A percentile compares a stretch with the other conserved stretches of the same genome.
Evolutionary conservation across 2,329 filamentous ascomycete species (phyloP).

Genomic region (Acarospora socialis): DNA sequence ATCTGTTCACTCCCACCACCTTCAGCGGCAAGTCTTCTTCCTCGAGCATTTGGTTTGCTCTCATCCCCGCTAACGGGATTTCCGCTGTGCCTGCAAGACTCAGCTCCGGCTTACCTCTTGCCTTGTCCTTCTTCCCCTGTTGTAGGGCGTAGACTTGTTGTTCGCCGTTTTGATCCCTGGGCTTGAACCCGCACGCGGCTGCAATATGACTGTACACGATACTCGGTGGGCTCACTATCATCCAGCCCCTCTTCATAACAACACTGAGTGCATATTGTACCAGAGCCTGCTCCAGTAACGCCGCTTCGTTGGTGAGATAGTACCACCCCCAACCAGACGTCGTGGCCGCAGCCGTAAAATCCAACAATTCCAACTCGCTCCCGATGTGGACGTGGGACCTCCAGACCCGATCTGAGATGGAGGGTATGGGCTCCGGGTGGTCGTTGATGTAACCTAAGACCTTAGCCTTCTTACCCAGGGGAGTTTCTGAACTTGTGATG

Average conservation of each 20-base stretch:
- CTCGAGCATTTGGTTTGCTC: slow-evolving; percentile 57
- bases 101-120: slow-evolving; percentile 50
- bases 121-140: slow-evolving; percentile 48
- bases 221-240: slow-evolving; percentile 66
- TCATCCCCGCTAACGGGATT: slow-evolving; percentile 85
- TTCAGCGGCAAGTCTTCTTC: slow-evolving; percentile 57
- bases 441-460: slow-evolving; percentile 70
- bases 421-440: slow-evolving; percentile 35
- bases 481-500: slow-evolving; percentile 63
- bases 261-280: slow-evolving; percentile 70
- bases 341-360: slow-evolving; percentile 69
- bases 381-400: slow-evolving; percentile 69
- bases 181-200: slow-evolving; percentile 84
- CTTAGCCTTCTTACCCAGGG: slow-evolving; percentile 49
- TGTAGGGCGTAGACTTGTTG: slow-evolving; percentile 79
- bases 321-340: slow-evolving; percentile 97
- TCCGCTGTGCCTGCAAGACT: slow-evolving; percentile 81
- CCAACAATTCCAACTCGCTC: slow-evolving; percentile 69
- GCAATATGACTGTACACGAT: slow-evolving; percentile 88
- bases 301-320: slow-evolving; percentile 81
- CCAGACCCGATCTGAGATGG: slow-evolving; percentile 19
- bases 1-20: slow-evolving; percentile 72
- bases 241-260: slow-evolving; percentile 63
- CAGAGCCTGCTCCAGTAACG: slow-evolving; percentile 86
- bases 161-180: slow-evolving; percentile 77